These are phyloP conservation scores for Candida taoyuanica DNA, from an alignment of 805 yeast species.

Conservation along the genomic window DNA sequence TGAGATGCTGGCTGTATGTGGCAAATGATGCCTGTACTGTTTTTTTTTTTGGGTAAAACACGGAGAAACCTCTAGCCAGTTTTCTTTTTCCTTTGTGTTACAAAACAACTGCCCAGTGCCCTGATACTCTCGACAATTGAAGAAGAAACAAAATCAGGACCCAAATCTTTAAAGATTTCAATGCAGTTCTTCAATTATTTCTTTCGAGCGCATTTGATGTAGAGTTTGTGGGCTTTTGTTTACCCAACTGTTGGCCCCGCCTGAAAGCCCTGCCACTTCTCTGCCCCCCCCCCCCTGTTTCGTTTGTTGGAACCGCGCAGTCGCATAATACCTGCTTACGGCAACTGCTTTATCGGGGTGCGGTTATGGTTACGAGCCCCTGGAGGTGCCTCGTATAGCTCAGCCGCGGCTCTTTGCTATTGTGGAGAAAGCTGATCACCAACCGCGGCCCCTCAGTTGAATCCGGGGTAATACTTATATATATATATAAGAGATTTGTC, in stretches of 20 bases:
- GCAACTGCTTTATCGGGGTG: background rate
- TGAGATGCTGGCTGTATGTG: no score
- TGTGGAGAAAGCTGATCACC: background rate
- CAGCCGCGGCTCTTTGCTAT: background rate
- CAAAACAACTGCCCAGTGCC: no score
- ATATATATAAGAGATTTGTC: background rate
- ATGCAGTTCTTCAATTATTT: no score
- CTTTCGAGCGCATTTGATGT: no score
- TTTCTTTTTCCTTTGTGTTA: no score
- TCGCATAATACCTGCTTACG: background rate
- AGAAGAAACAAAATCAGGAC: no score
- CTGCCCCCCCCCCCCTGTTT: background rate
- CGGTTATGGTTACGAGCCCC: background rate
- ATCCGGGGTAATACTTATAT: background rate
- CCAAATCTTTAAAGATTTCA: no score
- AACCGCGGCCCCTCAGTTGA: background rate
- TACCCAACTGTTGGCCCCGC: slow-evolving; percentile 17
- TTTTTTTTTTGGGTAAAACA: no score
- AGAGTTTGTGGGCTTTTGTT: slow-evolving; percentile 5
- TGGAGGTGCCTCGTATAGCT: background rate
- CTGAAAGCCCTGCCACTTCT: background rate
- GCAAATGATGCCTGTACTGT: no score
- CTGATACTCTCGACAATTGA: no score
- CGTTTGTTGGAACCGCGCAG: no score
- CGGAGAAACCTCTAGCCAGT: no score